Evolutionary conservation across 768 basidiomycete genomes (phyloP).

Genomic region (Paxillus rubicundulus): DNA sequence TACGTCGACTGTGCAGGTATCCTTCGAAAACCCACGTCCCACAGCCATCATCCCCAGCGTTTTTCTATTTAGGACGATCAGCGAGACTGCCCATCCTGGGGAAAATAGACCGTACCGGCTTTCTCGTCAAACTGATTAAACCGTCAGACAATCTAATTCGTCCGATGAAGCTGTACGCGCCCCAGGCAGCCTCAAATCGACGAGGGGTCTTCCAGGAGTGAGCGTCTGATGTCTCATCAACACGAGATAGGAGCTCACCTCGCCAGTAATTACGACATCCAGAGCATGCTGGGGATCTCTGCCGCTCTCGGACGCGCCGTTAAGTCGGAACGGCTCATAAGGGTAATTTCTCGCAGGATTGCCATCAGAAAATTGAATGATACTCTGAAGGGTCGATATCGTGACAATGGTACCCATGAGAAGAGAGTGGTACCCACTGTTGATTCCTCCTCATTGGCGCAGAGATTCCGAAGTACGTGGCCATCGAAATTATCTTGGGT

Average conservation of each 20-base stretch:
- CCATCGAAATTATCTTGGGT: conserved; percentile 20
- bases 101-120: conserved; percentile 46
- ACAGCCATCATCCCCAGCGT: conserved; percentile 34
- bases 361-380: conserved; percentile 29
- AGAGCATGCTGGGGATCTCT: conserved; percentile 30
- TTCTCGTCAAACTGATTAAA: conserved; percentile 55
- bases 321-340: conserved; percentile 32
- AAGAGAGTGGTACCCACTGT: conserved; percentile 21
- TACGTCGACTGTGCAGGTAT: conserved; percentile 44
- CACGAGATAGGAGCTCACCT: conserved; percentile 25
- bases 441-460: conserved; percentile 19
- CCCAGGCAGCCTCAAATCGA: conserved; percentile 63
- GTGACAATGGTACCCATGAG: conserved; percentile 21
- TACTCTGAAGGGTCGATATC: conserved; percentile 11
- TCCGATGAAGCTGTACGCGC: conserved; percentile 59
- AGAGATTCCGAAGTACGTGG: conserved; percentile 19
- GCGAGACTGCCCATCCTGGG: conserved; percentile 2
- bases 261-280: conserved; percentile 37
- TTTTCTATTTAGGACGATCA: conserved; percentile 36
- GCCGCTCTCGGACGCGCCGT: conserved; percentile 25
- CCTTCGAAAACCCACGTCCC: conserved; percentile 62
- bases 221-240: conserved; percentile 19
- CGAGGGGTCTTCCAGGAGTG: conserved; percentile 44
- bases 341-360: conserved; percentile 20
- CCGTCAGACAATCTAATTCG: conserved; percentile 55